These are phyloP conservation scores for Colletotrichum liriopes DNA, from an alignment of 2,329 filamentous ascomycete genomes.

Conservation along the genomic window DNA sequence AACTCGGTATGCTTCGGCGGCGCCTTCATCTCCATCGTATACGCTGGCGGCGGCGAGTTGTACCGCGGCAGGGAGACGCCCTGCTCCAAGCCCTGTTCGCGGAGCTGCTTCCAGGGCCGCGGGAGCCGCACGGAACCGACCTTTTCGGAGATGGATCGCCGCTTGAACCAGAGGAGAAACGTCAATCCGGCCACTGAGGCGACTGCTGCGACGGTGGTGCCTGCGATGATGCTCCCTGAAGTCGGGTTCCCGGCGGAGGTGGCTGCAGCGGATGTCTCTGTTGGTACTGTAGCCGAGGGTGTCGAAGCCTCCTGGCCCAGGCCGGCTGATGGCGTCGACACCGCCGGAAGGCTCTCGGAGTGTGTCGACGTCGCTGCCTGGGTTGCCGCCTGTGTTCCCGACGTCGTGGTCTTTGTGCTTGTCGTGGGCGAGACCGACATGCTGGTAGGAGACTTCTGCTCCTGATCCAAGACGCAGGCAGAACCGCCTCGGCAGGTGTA, in stretches of 20 bases:
- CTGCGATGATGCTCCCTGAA: constrained; percentile 25
- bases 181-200: constrained; percentile 31
- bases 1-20: constrained; percentile 18
- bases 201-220: constrained; percentile 35
- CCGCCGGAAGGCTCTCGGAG: constrained; percentile 3
- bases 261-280: constrained; percentile 4
- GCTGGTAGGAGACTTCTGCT: constrained; percentile 56
- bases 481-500: constrained; percentile 69
- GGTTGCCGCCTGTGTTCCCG: not conserved
- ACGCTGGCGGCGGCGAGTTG: constrained; percentile 32
- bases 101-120: constrained; percentile 31
- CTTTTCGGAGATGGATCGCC: constrained; percentile 34
- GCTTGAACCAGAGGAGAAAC: constrained; percentile 35
- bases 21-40: constrained; percentile 16
- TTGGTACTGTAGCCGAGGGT: not conserved
- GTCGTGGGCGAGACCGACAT: constrained; percentile 3
- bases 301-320: constrained; percentile 6
- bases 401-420: constrained; percentile 11
- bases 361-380: not conserved
- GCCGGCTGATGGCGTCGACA: constrained; percentile 5
- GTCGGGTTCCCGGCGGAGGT: constrained; percentile 10
- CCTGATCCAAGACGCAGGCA: constrained; percentile 66
- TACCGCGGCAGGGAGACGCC: constrained; percentile 33
- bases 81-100: constrained; percentile 9
- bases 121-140: constrained; percentile 22